Evolutionary conservation across 352 stramenopile genomes (phyloP).

Genomic region (Pythium brachiatum): DNA sequence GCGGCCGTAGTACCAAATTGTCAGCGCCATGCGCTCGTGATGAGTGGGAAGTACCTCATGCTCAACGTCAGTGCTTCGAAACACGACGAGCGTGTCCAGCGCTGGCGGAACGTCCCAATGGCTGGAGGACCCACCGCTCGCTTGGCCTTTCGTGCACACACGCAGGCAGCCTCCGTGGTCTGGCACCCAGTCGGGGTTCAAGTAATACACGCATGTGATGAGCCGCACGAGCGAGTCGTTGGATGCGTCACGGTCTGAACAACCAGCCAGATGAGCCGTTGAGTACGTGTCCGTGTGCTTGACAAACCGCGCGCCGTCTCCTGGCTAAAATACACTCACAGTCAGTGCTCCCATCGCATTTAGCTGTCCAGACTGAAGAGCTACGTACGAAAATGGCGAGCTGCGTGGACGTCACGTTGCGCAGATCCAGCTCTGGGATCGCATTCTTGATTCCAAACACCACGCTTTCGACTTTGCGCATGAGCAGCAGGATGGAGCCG

Average conservation of each 20-base stretch:
- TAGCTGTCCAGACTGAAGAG: not conserved
- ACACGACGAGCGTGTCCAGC: conserved; percentile 89
- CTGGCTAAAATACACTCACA: conserved; percentile 33
- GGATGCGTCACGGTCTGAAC: conserved; percentile 16
- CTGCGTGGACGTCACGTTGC: conserved; percentile 71
- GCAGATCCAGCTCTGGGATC: conserved; percentile 46
- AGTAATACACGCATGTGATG: conserved; percentile 86
- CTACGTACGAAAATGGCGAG: conserved; percentile 72
- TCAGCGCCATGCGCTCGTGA: conserved; percentile 88
- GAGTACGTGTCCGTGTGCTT: conserved; percentile 70
- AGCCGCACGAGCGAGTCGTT: conserved; percentile 38
- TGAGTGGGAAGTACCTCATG: conserved; percentile 88
- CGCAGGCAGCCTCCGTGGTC: conserved; percentile 64
- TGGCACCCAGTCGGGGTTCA: conserved; percentile 71
- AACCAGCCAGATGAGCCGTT: conserved; percentile 27
- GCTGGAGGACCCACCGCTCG: not conserved
- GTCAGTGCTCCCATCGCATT: not conserved
- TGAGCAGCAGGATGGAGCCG: conserved; percentile 39
- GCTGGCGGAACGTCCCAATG: conserved; percentile 76
- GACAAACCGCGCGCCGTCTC: conserved; percentile 63
- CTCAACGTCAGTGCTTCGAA: conserved; percentile 89
- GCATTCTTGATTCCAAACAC: conserved; percentile 55
- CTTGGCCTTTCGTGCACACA: conserved; percentile 36
- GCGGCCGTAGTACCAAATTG: conserved; percentile 93
- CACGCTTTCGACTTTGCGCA: conserved; percentile 48